Conservation (phyloP, 768 basidiomycete genomes). For the Floccularia luteovirens region DNA sequence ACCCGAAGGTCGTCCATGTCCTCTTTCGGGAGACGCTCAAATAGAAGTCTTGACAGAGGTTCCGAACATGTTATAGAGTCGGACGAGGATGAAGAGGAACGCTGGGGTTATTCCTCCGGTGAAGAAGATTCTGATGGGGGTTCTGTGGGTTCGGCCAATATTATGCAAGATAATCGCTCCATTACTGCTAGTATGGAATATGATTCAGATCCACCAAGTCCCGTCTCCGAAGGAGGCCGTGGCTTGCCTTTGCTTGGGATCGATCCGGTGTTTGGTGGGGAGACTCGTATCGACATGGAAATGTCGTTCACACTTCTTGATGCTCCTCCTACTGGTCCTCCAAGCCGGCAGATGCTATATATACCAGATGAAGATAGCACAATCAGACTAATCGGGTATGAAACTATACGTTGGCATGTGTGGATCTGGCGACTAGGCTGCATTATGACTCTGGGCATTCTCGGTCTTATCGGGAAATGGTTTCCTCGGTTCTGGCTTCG, state of each 20-base stretch:
- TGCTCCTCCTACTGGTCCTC: constrained; percentile 74
- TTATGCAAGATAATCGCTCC: constrained; percentile 32
- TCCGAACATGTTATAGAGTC: constrained; percentile 52
- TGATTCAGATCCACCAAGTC: constrained; percentile 65
- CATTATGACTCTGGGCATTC: constrained; percentile 57
- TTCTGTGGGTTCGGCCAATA: constrained; percentile 19
- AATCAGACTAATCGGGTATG: constrained; percentile 83
- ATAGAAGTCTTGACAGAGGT: constrained; percentile 25
- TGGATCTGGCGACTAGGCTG: constrained; percentile 69
- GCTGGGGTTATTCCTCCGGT: constrained; percentile 92
- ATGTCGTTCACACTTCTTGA: constrained; percentile 50
- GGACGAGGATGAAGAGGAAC: constrained; percentile 57
- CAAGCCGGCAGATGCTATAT: constrained; percentile 80
- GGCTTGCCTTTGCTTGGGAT: constrained; percentile 61
- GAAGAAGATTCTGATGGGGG: constrained; percentile 58
- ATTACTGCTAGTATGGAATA: constrained; percentile 59
- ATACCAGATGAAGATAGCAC: constrained; percentile 87
- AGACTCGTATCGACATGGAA: constrained; percentile 79
- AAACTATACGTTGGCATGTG: constrained; percentile 52
- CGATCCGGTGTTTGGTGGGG: constrained; percentile 80
- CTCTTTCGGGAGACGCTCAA: constrained; percentile 42
- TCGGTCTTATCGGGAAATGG: constrained; percentile 88
- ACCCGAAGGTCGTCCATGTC: constrained; percentile 50
- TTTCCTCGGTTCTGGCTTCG: constrained; percentile 87
- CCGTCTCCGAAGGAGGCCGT: constrained; percentile 29